A percentile compares a stretch with the other conserved stretches of the same genome.
phyloP scores from a whole-genome alignment of 2,329 filamentous ascomycete species.

The Fusarium austroafricanum region DNA sequence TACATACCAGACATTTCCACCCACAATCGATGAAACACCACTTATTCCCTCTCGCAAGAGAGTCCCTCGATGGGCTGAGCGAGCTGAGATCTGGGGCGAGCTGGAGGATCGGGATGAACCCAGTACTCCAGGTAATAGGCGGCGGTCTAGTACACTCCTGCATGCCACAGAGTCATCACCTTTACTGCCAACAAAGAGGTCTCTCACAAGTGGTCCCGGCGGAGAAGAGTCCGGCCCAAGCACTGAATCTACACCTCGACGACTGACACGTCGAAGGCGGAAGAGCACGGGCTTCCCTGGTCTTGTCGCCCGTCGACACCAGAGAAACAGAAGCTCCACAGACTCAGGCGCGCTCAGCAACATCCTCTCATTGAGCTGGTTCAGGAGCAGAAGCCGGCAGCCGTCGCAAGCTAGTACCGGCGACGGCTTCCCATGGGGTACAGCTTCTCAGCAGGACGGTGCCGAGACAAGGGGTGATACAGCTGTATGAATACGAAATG shows the following conservation, averaged over 20 bases:
- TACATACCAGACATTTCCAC: slow-evolving; percentile 62
- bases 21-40: slow-evolving; percentile 53
- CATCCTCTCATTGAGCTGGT: slow-evolving; percentile 69
- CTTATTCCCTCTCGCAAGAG: slow-evolving; percentile 59
- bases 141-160: slow-evolving; percentile 63
- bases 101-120: slow-evolving; percentile 77
- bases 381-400: slow-evolving; percentile 49
- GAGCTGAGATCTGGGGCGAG: slow-evolving; percentile 88
- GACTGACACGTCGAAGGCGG: slow-evolving; percentile 58
- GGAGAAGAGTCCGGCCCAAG: slow-evolving; percentile 47
- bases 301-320: slow-evolving; percentile 64
- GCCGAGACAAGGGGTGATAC: slow-evolving; percentile 42
- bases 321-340: slow-evolving; percentile 53
- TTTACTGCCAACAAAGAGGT: slow-evolving; percentile 52
- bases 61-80: slow-evolving; percentile 71
- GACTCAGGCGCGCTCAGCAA: slow-evolving; percentile 64
- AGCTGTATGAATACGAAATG: slow-evolving; percentile 49
- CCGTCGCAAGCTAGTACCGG: slow-evolving; percentile 40
- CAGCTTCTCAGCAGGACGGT: slow-evolving; percentile 37
- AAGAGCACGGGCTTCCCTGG: slow-evolving; percentile 72
- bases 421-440: slow-evolving; percentile 30
- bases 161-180: slow-evolving; percentile 55
- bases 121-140: slow-evolving; percentile 54
- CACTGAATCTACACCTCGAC: slow-evolving; percentile 48
- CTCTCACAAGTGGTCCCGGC: slow-evolving; percentile 46